These are phyloP conservation scores for Wallacemonas rigidus DNA, from an alignment of 208 protist genomes.

Conservation along the genomic window DNA sequence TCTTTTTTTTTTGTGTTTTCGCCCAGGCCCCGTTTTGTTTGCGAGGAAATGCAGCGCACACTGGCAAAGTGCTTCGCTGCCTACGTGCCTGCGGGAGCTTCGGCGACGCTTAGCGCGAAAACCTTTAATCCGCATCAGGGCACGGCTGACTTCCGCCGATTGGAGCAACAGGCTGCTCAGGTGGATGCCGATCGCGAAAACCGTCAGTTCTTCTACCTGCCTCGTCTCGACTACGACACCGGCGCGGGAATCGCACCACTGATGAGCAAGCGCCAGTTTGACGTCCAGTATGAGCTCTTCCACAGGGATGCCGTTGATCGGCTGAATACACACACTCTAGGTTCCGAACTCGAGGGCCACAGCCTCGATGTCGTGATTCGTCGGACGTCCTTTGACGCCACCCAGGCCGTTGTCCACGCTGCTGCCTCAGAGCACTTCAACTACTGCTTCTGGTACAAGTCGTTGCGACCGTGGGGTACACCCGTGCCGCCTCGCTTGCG, in stretches of 20 bases:
- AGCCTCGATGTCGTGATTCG: conserved; percentile 80
- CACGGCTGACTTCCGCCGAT: conserved; percentile 63
- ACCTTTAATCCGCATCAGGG: conserved; percentile 28
- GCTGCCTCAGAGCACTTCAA: conserved; percentile 89
- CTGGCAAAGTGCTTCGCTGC: conserved; percentile 40
- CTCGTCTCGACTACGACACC: conserved; percentile 68
- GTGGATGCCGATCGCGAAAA: conserved; percentile 48
- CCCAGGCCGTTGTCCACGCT: conserved; percentile 62
- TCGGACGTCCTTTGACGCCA: conserved; percentile 79
- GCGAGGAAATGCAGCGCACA: conserved; percentile 38
- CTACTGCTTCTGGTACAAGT: conserved; percentile 91
- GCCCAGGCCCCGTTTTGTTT: conserved; percentile 13
- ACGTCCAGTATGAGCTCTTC: conserved; percentile 79
- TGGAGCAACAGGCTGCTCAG: conserved; percentile 47
- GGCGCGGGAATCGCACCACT: conserved; percentile 61
- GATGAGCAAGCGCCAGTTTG: conserved; percentile 68
- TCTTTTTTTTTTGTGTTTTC: conserved; percentile 14
- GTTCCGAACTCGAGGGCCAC: conserved; percentile 81
- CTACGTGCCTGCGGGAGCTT: conserved; percentile 66
- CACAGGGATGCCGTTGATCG: conserved; percentile 76
- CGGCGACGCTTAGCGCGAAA: conserved; percentile 12
- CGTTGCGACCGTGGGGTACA: conserved; percentile 83
- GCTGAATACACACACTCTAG: conserved; percentile 77
- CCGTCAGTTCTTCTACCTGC: conserved; percentile 73
- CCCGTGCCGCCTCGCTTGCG: conserved; percentile 55